phyloP scores from a whole-genome alignment of 2,329 filamentous ascomycete genomes.

The Aspergillus carbonarius region DNA sequence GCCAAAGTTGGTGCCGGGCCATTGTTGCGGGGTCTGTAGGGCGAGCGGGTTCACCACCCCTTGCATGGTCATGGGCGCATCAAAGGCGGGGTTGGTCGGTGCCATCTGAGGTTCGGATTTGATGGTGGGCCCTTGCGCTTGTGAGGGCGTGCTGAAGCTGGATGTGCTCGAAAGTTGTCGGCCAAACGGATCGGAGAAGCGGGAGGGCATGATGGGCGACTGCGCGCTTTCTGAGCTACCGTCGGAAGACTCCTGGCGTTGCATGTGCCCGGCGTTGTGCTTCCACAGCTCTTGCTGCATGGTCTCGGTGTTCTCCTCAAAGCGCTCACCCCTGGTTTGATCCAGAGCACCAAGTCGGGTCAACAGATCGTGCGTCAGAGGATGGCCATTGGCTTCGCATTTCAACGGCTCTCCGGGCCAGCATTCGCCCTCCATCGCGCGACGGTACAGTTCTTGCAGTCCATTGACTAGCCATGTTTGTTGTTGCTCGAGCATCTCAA shows the following conservation, averaged over 20 bases:
- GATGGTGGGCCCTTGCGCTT: conserved; percentile 26
- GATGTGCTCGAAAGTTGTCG: conserved; percentile 42
- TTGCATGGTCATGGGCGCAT: conserved; percentile 29
- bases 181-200: conserved; percentile 31
- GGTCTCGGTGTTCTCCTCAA: conserved; percentile 58
- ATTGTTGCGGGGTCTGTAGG: conserved; percentile 32
- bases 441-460: conserved; percentile 60
- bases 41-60: conserved; percentile 40
- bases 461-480: conserved; percentile 62
- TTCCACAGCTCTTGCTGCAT: conserved; percentile 58
- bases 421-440: conserved; percentile 51
- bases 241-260: conserved; percentile 56
- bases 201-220: conserved; percentile 36
- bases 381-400: conserved; percentile 54
- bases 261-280: conserved; percentile 52
- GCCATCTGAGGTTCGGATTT: conserved; percentile 29
- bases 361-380: conserved; percentile 64
- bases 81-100: conserved; percentile 24
- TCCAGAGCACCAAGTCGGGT: conserved; percentile 59
- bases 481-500: conserved; percentile 67
- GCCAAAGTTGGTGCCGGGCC: conserved; percentile 27
- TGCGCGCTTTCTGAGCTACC: conserved; percentile 58
- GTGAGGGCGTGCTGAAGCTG: conserved; percentile 37
- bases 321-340: conserved; percentile 51
- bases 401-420: conserved; percentile 58